Evolutionary conservation across 805 yeast species (phyloP).

Genomic region (Starmerella powellii): DNA sequence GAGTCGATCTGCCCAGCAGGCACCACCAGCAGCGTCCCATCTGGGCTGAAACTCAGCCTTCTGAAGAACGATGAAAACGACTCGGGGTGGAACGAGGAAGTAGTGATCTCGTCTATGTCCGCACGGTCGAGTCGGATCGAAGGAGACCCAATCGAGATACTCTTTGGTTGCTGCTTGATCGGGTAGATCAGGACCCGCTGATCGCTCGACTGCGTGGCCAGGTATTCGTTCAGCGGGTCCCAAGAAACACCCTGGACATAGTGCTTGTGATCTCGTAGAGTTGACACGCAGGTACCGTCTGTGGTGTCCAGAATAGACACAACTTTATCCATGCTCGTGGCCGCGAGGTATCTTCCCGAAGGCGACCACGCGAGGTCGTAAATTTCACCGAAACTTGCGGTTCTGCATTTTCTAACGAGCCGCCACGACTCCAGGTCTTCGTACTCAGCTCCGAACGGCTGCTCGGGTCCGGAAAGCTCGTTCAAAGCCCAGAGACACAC

Average conservation of each 20-base stretch:
- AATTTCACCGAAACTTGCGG: conserved; percentile 51
- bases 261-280: conserved; percentile 64
- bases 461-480: conserved; percentile 11
- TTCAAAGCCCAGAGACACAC: conserved; percentile 61
- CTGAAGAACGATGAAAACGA: conserved; percentile 84
- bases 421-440: conserved; percentile 59
- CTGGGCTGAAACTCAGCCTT: conserved; percentile 75
- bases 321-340: conserved; percentile 85
- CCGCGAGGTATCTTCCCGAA: conserved; percentile 56
- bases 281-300: conserved; percentile 46
- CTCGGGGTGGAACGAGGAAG: conserved; percentile 47
- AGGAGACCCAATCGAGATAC: conserved; percentile 1
- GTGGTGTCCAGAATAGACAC: conserved; percentile 53
- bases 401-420: conserved; percentile 36
- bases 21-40: conserved; percentile 67
- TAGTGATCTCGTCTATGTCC: conserved; percentile 4
- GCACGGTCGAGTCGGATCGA: conserved; percentile 3
- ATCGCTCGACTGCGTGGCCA: conserved; percentile 87
- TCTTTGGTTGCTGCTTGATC: conserved; percentile 20
- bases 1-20: conserved; percentile 57
- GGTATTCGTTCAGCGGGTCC: conserved; percentile 73
- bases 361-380: conserved; percentile 94
- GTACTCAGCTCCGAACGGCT: conserved; percentile 46
- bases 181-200: conserved; percentile 63
- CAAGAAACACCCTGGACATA: conserved; percentile 93